Base-by-base conservation (phyloP, 169 alveolate genomes). In the Plasmodium falciparum region DNA sequence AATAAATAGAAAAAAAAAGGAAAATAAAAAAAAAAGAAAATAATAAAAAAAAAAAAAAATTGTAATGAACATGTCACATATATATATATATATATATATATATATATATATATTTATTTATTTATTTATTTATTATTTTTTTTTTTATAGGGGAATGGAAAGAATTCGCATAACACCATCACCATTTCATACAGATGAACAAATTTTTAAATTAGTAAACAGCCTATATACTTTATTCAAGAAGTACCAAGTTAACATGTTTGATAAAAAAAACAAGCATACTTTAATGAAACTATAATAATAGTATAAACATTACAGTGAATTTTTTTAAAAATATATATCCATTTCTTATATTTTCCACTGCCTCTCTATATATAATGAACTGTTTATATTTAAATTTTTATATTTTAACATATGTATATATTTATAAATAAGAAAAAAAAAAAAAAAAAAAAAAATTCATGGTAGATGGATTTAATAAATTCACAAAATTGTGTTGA, bases 131-230 rank as follows among this genome's bases (percentile, higher is more conserved):
- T 33, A 9, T 5, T 69, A 20, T 67, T 54, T 24, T 54, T 54
- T 73, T 17, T 71, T 71, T 47, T 65, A 58, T 65, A 73, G 92
- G 56, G 97, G 97, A 24, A 71, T 96, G 52, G 98, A 96, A 89
- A 88, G 95, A 11, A 88, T 96, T 26, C 90, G 98, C 72, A 73
- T 95, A 62, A 94, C 97, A 17, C 98, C 98, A 22, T 93, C 96
- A 33, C 98, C 98, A 13, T 74, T 90, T 29, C 98, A 96, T 88
- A 88, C 95, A 13, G 93, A 85, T 54, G 95, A 95, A 20, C 96
- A 93, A 89, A 88, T 95, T 69, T 94, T 88, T 13, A 89, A 93
- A 13, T 90, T 96, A 49, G 95, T 93, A 13, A 71, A 70, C 15
- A 83, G 91, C 52, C 47, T 83, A 22, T 83, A 83, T 54, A 15